Conservation (phyloP, 2,329 filamentous ascomycete genomes). For the Metarhizium humberi region DNA sequence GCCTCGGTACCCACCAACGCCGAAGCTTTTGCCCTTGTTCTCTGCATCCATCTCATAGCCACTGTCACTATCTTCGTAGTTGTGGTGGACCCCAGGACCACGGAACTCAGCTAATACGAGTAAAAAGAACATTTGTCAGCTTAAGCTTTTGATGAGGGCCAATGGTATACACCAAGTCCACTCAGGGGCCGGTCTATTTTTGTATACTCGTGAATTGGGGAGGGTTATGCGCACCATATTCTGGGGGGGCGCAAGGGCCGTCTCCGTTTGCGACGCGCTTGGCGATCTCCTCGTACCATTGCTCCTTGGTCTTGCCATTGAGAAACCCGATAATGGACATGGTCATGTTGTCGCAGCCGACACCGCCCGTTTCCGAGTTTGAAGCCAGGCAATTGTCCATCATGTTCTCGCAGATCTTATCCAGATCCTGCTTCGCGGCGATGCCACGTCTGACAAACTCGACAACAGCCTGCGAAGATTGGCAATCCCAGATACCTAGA, state of each 20-base stretch:
- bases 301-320: slow-evolving; percentile 84
- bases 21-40: slow-evolving; percentile 52
- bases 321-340: slow-evolving; percentile 88
- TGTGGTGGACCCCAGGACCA: slow-evolving; percentile 72
- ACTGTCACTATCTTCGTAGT: slow-evolving; percentile 71
- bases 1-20: slow-evolving; percentile 63
- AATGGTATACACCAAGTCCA: slow-evolving; percentile 9
- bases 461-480: slow-evolving; percentile 93
- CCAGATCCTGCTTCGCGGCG: slow-evolving; percentile 88
- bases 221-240: slow-evolving; percentile 79
- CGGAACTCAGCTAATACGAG: slow-evolving; percentile 64
- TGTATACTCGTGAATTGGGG: slow-evolving; percentile 3
- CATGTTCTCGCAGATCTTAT: slow-evolving; percentile 98
- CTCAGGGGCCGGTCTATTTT: slow-evolving; percentile 4
- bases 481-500: slow-evolving; percentile 97
- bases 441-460: slow-evolving; percentile 97
- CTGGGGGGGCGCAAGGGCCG: slow-evolving; percentile 94
- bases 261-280: slow-evolving; percentile 93
- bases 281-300: slow-evolving; percentile 96
- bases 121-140: slow-evolving; percentile 14
- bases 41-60: slow-evolving; percentile 70
- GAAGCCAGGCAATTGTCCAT: slow-evolving; percentile 99
- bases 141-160: slow-evolving; percentile 5
- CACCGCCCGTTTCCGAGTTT: slow-evolving; percentile 94
- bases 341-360: slow-evolving; percentile 99